Conservation (phyloP, 441 rosid genomes). For the Manihot esculenta region DNA sequence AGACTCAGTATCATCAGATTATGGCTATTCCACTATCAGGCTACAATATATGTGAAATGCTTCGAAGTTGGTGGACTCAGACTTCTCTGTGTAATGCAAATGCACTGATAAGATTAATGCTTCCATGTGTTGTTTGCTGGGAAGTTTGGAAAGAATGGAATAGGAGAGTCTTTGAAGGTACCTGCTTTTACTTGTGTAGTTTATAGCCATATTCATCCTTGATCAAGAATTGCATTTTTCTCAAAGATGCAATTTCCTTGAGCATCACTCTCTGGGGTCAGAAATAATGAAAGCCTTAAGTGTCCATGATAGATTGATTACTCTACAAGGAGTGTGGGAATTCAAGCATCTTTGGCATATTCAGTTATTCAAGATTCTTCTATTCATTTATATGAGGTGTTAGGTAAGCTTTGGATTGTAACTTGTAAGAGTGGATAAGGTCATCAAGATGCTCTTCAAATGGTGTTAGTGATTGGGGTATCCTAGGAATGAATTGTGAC, state of each 20-base stretch:
- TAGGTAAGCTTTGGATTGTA: neutral
- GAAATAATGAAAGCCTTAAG: neutral
- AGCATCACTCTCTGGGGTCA: neutral
- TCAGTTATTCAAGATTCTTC: neutral
- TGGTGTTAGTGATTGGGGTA: neutral
- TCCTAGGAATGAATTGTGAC: neutral
- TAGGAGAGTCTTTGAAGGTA: slow-evolving; percentile 38
- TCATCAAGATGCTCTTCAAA: neutral
- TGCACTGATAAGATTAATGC: slow-evolving; percentile 36
- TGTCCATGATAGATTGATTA: neutral
- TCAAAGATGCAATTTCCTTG: neutral
- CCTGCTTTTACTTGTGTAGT: slow-evolving; percentile 19
- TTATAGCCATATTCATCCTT: slow-evolving; percentile 18
- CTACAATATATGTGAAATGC: slow-evolving; percentile 32
- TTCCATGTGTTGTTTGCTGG: slow-evolving; percentile 42
- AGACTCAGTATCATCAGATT: slow-evolving; percentile 42
- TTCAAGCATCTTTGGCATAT: neutral
- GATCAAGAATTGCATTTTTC: slow-evolving; percentile 14
- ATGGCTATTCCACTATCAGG: slow-evolving; percentile 40
- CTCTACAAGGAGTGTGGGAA: neutral
- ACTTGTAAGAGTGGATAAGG: neutral
- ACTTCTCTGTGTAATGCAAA: slow-evolving; percentile 29
- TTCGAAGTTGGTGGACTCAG: slow-evolving; percentile 33
- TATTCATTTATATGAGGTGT: neutral
- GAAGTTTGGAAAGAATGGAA: slow-evolving; percentile 34